Conservation (phyloP, 345 rosid genomes). For the Hibiscus syriacus region DNA sequence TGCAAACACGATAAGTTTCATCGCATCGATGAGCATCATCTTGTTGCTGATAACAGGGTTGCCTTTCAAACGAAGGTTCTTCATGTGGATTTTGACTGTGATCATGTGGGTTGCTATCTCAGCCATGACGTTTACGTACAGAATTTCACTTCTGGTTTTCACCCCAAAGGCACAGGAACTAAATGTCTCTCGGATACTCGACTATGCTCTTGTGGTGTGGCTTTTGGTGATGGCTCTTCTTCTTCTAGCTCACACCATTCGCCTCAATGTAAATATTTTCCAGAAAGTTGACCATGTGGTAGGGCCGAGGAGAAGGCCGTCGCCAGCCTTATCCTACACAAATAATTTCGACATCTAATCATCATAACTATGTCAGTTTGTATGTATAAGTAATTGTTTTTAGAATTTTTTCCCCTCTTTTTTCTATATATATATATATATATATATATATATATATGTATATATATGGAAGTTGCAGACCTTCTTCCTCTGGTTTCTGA, state of each 20-base stretch:
- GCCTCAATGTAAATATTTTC: not conserved
- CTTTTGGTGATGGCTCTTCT: not conserved
- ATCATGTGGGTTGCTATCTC: constrained; percentile 28
- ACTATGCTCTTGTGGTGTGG: not conserved
- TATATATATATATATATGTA: too few species aligned
- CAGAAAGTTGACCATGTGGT: not conserved
- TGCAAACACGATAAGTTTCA: constrained; percentile 12
- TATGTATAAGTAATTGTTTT: too few species aligned
- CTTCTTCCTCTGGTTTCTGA: too few species aligned
- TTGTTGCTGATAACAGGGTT: constrained; percentile 26
- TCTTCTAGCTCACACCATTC: not conserved
- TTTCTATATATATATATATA: too few species aligned
- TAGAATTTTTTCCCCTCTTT: too few species aligned
- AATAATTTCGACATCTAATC: not conserved
- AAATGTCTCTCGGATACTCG: not conserved
- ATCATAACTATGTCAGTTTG: not conserved
- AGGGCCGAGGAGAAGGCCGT: not conserved
- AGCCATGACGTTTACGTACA: constrained; percentile 10
- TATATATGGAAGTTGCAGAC: too few species aligned
- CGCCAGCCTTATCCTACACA: not conserved
- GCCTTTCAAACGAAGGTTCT: constrained; percentile 17
- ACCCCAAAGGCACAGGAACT: not conserved
- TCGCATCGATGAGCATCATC: constrained; percentile 27
- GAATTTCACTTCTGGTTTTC: not conserved
- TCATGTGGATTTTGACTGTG: constrained; percentile 27